Evolutionary conservation across 1,284 basidiomycete genomes (phyloP).

Genomic region (Caloboletus firmus): DNA sequence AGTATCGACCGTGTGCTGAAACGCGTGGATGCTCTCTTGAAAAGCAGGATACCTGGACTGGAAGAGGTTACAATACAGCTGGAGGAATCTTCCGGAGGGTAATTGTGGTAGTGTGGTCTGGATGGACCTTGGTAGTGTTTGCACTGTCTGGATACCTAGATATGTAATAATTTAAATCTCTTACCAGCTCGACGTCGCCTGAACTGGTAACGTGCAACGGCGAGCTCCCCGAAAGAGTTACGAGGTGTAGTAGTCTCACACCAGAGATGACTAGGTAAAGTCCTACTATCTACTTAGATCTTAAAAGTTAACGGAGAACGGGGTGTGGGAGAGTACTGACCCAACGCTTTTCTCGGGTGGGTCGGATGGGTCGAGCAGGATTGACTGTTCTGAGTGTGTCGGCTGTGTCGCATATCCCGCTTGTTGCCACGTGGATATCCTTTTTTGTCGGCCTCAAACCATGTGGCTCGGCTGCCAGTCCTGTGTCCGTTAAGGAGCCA

Average conservation of each 20-base stretch:
- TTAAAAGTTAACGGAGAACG: no score
- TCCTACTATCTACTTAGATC: no score
- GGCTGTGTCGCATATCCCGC: no score
- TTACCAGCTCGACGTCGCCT: background rate
- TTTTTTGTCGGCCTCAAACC: no score
- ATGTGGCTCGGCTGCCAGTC: no score
- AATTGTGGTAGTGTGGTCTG: constrained; percentile 4
- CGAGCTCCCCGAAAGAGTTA: background rate
- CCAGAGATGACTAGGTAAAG: background rate
- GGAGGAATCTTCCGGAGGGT: constrained; percentile 38
- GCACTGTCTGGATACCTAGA: constrained; percentile 11
- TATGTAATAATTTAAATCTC: constrained; percentile 21
- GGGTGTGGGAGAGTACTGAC: no score
- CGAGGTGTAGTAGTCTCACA: background rate
- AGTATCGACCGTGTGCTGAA: constrained; percentile 72
- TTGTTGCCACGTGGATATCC: no score
- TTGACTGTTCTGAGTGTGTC: no score
- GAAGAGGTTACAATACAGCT: constrained; percentile 89
- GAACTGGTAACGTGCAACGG: background rate
- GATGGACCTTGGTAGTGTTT: constrained; percentile 13
- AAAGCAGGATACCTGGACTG: constrained; percentile 72
- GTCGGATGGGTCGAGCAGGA: no score
- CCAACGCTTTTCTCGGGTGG: no score
- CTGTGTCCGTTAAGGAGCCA: no score
- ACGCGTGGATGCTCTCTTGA: constrained; percentile 71